A percentile compares a stretch with the other conserved stretches of the same genome.
phyloP scores from a whole-genome alignment of 106 monocot species.

The Dioscorea zingiberensis region DNA sequence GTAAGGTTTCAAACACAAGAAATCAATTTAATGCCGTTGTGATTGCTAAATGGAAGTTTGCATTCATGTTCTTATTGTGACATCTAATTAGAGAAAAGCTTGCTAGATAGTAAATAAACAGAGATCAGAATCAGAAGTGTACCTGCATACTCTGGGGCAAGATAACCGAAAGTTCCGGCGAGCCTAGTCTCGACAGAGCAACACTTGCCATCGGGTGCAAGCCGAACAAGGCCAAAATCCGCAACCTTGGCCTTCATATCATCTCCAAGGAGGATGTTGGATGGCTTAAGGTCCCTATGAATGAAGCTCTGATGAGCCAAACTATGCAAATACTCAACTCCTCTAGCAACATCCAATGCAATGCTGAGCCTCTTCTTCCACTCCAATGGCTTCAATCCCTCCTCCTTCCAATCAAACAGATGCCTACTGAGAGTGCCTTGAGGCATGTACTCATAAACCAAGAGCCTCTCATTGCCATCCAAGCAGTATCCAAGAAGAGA shows the following conservation, averaged over 20 bases:
- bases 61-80: no score
- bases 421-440: slow-evolving; percentile 40
- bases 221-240: slow-evolving; percentile 45
- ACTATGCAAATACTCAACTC: slow-evolving; percentile 45
- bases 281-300: slow-evolving; percentile 56
- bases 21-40: no score
- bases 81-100: no score
- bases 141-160: slow-evolving; percentile 53
- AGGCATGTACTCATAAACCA: slow-evolving; percentile 69
- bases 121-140: no score
- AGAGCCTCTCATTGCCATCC: slow-evolving; percentile 45
- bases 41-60: no score
- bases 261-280: slow-evolving; percentile 46
- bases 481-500: slow-evolving; percentile 50
- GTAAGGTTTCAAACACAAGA: no score
- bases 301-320: slow-evolving; percentile 53
- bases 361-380: slow-evolving; percentile 52
- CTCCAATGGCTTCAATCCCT: slow-evolving; percentile 26
- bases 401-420: slow-evolving; percentile 30
- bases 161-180: slow-evolving; percentile 53
- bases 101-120: no score
- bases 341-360: slow-evolving; percentile 56
- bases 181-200: slow-evolving; percentile 33
- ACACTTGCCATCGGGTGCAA: slow-evolving; percentile 31
- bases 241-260: slow-evolving; percentile 61